Percentiles rank a stretch among this genome's conserved stretches.
These are phyloP conservation scores for Sporopachydermia lactativora DNA, from an alignment of 805 yeast genomes.

Conservation along the genomic window DNA sequence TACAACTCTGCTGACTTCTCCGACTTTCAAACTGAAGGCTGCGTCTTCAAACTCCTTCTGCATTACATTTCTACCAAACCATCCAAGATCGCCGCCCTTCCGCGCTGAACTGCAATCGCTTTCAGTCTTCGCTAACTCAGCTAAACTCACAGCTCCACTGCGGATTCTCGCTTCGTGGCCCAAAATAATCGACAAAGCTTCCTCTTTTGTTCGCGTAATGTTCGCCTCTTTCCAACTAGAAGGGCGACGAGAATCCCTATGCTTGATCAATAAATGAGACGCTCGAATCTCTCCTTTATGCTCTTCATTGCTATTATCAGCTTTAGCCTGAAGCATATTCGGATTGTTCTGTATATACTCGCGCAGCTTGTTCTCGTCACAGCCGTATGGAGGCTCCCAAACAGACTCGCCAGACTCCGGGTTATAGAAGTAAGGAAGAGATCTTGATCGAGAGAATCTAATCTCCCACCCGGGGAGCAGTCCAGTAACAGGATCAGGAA, in stretches of 20 bases:
- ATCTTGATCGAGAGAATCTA: slow-evolving; percentile 61
- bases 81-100: slow-evolving; percentile 87
- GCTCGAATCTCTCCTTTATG: slow-evolving; percentile 63
- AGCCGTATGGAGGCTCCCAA: slow-evolving; percentile 88
- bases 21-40: slow-evolving; percentile 66
- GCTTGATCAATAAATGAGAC: slow-evolving; percentile 74
- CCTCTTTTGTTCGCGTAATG: slow-evolving; percentile 71
- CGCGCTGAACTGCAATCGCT: slow-evolving; percentile 82
- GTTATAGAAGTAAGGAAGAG: slow-evolving; percentile 74
- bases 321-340: slow-evolving; percentile 4
- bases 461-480: slow-evolving; percentile 81
- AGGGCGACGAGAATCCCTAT: slow-evolving; percentile 74
- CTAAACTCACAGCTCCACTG: slow-evolving; percentile 51
- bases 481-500: slow-evolving; percentile 36
- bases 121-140: slow-evolving; percentile 64
- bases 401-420: slow-evolving; percentile 55
- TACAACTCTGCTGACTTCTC: slow-evolving; percentile 70
- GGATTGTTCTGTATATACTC: slow-evolving; percentile 31
- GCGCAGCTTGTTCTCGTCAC: slow-evolving; percentile 46
- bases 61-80: slow-evolving; percentile 83
- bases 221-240: slow-evolving; percentile 76
- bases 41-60: slow-evolving; percentile 90
- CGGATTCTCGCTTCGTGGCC: slow-evolving; percentile 42
- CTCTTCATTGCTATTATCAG: slow-evolving; percentile 15
- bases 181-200: slow-evolving; percentile 49